These are phyloP conservation scores for Phaeosphaeria sp. DNA, from an alignment of 2,329 filamentous ascomycete species.

Conservation along the genomic window DNA sequence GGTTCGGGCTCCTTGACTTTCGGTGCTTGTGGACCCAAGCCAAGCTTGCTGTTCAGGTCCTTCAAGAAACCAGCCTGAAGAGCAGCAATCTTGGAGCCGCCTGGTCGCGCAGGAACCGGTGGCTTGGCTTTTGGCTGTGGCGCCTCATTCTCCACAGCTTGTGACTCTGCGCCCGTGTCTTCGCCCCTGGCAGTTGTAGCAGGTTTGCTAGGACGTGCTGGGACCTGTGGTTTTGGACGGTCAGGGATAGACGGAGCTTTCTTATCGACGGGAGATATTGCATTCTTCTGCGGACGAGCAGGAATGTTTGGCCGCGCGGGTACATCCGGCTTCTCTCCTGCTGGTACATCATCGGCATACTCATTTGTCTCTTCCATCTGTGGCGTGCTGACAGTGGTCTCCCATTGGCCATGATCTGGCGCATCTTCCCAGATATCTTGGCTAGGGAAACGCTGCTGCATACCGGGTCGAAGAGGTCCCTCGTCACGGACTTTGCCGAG, in stretches of 20 bases:
- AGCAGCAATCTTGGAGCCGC: conserved; percentile 86
- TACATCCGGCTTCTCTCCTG: conserved; percentile 36
- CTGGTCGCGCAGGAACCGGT: conserved; percentile 77
- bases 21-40: conserved; percentile 80
- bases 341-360: conserved; percentile 43
- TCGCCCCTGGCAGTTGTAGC: conserved; percentile 35
- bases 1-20: conserved; percentile 77
- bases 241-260: conserved; percentile 61
- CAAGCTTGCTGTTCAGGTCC: conserved; percentile 87
- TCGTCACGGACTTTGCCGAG: conserved; percentile 60
- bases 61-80: conserved; percentile 92
- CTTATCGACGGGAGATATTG: conserved; percentile 59
- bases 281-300: conserved; percentile 44
- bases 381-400: conserved; percentile 71
- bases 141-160: conserved; percentile 42
- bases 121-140: conserved; percentile 76
- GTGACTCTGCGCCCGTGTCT: conserved; percentile 34
- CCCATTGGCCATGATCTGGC: conserved; percentile 80
- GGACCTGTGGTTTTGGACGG: conserved; percentile 69
- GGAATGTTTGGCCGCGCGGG: conserved; percentile 41
- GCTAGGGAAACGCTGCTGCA: conserved; percentile 82
- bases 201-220: conserved; percentile 64
- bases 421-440: conserved; percentile 94
- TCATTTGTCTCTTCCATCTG: conserved; percentile 58
- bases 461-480: conserved; percentile 56